Percentiles rank a stretch among this genome's conserved stretches.
Evolutionary conservation across 805 yeast genomes (phyloP).

Genomic region (Cyberlindnera maclurae): DNA sequence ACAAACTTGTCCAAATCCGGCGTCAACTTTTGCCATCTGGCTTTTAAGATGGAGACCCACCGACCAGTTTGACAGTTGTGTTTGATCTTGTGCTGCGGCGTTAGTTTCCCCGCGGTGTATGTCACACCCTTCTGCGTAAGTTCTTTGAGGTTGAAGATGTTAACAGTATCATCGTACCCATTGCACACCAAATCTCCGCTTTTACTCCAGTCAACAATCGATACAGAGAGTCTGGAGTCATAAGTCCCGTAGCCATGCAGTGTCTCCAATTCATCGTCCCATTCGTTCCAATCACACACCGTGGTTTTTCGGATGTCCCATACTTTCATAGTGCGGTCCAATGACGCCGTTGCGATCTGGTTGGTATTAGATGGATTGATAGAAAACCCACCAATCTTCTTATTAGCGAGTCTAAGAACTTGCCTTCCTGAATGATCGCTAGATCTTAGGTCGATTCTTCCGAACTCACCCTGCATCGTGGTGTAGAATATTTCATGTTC

Average conservation of each 20-base stretch:
- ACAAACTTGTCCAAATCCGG: slow-evolving; percentile 74
- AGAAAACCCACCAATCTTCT: slow-evolving; percentile 86
- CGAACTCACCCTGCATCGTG: slow-evolving; percentile 75
- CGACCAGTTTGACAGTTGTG: slow-evolving; percentile 97
- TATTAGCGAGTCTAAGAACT: slow-evolving; percentile 58
- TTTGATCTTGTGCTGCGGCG: slow-evolving; percentile 56
- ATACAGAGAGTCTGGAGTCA: slow-evolving; percentile 69
- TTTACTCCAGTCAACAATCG: slow-evolving; percentile 70
- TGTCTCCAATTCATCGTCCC: slow-evolving; percentile 33
- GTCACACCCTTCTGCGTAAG: slow-evolving; percentile 9
- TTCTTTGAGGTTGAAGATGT: slow-evolving; percentile 55
- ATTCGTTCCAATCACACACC: slow-evolving; percentile 49
- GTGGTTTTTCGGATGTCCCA: slow-evolving; percentile 74
- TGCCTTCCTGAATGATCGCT: slow-evolving; percentile 27
- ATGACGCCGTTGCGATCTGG: slow-evolving; percentile 80
- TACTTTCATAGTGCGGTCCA: slow-evolving; percentile 75
- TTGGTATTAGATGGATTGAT: slow-evolving; percentile 61
- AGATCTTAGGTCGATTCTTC: slow-evolving; percentile 61
- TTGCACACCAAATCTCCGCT: slow-evolving; percentile 72
- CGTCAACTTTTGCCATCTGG: slow-evolving; percentile 78
- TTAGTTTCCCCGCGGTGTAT: slow-evolving; percentile 29
- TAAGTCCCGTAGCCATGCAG: slow-evolving; percentile 46
- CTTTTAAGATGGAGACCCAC: slow-evolving; percentile 90
- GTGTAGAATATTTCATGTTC: slow-evolving; percentile 60
- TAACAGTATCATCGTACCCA: slow-evolving; percentile 84